phyloP scores from a whole-genome alignment of 2,329 filamentous ascomycete species.

The Ophiosphaerella herpotricha region DNA sequence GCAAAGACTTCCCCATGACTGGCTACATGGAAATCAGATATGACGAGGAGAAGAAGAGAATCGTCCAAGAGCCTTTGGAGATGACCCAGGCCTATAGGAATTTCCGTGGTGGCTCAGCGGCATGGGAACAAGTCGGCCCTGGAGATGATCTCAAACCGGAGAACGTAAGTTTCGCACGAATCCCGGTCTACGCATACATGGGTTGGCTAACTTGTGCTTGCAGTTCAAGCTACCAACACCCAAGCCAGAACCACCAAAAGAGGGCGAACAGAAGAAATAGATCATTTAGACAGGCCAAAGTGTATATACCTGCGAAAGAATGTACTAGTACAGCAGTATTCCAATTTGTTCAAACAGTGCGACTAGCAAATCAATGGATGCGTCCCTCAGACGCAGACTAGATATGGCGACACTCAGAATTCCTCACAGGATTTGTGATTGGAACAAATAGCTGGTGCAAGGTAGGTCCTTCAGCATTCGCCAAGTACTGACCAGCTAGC shows the following conservation, averaged over 20 bases:
- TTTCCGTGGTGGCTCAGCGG: conserved; percentile 79
- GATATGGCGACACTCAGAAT: no score
- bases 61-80: conserved; percentile 96
- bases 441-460: no score
- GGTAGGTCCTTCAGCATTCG: no score
- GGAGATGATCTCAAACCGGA: conserved; percentile 82
- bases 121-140: conserved; percentile 70
- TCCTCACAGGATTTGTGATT: no score
- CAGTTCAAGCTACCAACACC: conserved; percentile 92
- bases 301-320: conserved; percentile 48
- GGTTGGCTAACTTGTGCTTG: conserved; percentile 6
- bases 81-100: conserved; percentile 98
- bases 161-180: conserved; percentile 43
- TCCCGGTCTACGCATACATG: background rate
- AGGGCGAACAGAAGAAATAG: conserved; percentile 91
- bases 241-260: conserved; percentile 85
- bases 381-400: no score
- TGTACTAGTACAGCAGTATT: conserved; percentile 16
- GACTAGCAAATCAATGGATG: no score
- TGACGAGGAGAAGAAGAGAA: conserved; percentile 99
- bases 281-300: conserved; percentile 32
- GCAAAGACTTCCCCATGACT: conserved; percentile 97
- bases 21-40: conserved; percentile 98
- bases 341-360: background rate
- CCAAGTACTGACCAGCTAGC: no score